Conservation (phyloP, 331 rosid genomes). For the Malus hybrid region DNA sequence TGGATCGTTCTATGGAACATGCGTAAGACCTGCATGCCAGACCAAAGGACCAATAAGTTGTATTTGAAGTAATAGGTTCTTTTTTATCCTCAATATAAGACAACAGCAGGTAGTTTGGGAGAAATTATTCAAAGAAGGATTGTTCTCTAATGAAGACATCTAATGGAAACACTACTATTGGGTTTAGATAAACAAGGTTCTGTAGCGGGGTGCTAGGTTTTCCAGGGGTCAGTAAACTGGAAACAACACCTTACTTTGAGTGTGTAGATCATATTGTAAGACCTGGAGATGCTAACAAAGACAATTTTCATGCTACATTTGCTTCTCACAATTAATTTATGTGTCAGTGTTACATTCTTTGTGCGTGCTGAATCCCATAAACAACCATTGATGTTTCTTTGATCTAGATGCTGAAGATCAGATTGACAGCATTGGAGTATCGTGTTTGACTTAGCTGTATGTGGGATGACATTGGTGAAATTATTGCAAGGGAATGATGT, state of each 20-base stretch:
- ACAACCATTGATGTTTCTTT: neutral
- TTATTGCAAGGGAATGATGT: neutral
- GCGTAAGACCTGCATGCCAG: slow-evolving; percentile 54
- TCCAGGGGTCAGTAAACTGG: neutral
- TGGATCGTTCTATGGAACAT: slow-evolving; percentile 62
- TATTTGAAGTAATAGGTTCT: neutral
- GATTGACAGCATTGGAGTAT: neutral
- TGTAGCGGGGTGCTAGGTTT: slow-evolving; percentile 7
- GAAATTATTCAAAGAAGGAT: neutral
- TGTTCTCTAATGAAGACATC: neutral
- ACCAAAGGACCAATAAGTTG: slow-evolving; percentile 10
- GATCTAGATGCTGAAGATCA: slow-evolving; percentile 3
- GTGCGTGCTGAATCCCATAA: slow-evolving; percentile 15
- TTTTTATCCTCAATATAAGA: neutral
- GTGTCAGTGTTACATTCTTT: neutral
- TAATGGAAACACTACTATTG: neutral
- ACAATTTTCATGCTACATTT: neutral
- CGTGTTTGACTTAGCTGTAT: slow-evolving; percentile 4
- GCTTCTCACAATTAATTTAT: neutral
- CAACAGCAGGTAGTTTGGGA: neutral
- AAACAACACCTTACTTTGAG: neutral
- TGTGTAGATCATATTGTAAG: neutral
- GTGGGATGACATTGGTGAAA: slow-evolving; percentile 1
- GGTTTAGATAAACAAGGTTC: slow-evolving; percentile 4
- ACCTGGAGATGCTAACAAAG: neutral